A percentile compares a stretch with the other conserved stretches of the same genome.
These are phyloP conservation scores for Fagopyrum esculentum DNA, from an alignment of 148 eudicot genomes.

Conservation along the genomic window DNA sequence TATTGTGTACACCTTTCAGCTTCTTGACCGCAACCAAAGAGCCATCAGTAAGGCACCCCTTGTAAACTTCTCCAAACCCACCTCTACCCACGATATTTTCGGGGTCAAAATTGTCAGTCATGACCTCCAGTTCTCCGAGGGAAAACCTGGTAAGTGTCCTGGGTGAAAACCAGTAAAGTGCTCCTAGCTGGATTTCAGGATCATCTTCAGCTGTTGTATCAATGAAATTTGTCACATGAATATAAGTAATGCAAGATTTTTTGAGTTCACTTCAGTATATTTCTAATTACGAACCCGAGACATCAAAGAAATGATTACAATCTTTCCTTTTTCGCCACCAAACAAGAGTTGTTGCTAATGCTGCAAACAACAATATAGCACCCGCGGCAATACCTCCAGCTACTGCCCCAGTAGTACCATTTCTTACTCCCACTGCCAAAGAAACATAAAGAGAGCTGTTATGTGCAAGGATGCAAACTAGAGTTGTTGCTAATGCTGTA, in stretches of 20 bases:
- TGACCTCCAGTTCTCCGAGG: conserved; percentile 39
- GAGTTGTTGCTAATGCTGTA: conserved; percentile 40
- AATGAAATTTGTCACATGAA: background rate
- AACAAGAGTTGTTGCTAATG: conserved; percentile 39
- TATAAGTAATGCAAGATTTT: background rate
- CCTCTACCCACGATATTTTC: conserved; percentile 46
- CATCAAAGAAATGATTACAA: conserved; percentile 44
- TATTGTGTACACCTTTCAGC: conserved; percentile 40
- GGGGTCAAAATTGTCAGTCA: conserved; percentile 42
- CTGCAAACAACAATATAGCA: conserved; percentile 44
- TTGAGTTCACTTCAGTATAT: background rate
- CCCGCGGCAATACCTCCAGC: conserved; percentile 53
- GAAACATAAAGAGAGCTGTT: background rate
- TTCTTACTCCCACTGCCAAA: background rate
- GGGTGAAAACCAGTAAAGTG: background rate
- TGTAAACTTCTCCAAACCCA: conserved; percentile 50
- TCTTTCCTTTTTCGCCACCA: conserved; percentile 38
- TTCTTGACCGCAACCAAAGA: conserved; percentile 46
- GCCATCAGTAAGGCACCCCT: conserved; percentile 51
- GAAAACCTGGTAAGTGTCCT: conserved; percentile 49
- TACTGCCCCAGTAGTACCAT: conserved; percentile 24
- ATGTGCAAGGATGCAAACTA: conserved; percentile 18
- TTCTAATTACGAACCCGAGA: conserved; percentile 31
- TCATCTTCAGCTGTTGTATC: conserved; percentile 42
- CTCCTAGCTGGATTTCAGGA: conserved; percentile 38